Evolutionary conservation across 495 filamentous ascomycete species (phyloP), one percentile per base, ranked within the genome.

Genomic region (Pyrenopolyporus hunteri): DNA sequence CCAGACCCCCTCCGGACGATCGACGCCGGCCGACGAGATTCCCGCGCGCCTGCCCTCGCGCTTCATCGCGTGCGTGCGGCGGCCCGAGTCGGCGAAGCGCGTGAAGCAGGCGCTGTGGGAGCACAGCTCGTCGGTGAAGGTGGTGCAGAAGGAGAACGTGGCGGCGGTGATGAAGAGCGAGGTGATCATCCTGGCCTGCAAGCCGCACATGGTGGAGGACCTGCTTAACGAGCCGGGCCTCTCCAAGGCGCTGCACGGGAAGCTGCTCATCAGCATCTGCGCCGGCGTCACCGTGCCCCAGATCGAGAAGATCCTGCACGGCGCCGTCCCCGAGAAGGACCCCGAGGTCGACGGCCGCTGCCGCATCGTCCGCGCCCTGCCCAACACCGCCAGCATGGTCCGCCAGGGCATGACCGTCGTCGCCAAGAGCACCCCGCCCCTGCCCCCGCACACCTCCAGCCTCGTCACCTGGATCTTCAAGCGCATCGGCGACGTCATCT

Each of bases 321-420:
- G 76, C 0, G 73, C 71, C 14, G 70, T 71, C 0, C 64, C 60
- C 8, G 53, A 60, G 11, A 67, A 76, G 59, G 70, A 80, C 57
- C 66, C 70, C 35, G 57, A 73, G 54, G 37, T 67, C 61, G 69
- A 73, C 39, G 69, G 68, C 10, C 73, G 65, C 35, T 91, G 82
- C 74, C 77, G 74, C 17, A 74, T 93, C 32, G 85, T 94, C 6
- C 76, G 91, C 14, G 89, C 85, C 2, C 89, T 94, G 82, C 89
- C 91, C 26, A 95, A 93, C 73, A 92, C 91, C 0, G 80, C 80
- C 0, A 79, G 81, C 20, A 78, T 87, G 36, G 86, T 94, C 17
- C 75, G 89, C 9, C 87, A 93, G 69, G 84, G 81, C 53, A 94
- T 93, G 90, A 92, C 90, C 2, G 89, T 93, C 6, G 87, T 95